Evolutionary conservation across 805 yeast species (phyloP).

Genomic region (Ogataea pilisensis): DNA sequence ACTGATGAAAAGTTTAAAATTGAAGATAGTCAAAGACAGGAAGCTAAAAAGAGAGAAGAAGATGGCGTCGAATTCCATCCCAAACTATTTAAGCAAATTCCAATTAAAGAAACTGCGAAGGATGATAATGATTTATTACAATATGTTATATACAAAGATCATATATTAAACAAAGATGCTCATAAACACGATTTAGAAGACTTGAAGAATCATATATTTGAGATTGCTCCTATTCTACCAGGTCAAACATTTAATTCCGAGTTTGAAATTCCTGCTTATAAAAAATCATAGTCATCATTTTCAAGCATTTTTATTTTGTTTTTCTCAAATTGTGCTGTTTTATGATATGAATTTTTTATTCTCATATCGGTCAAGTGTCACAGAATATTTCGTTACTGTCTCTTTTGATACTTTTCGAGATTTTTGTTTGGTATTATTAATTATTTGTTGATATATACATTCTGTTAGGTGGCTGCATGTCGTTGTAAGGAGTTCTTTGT

Average conservation of each 20-base stretch:
- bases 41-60: slow-evolving; percentile 69
- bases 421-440: too few species aligned
- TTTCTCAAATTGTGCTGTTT: too few species aligned
- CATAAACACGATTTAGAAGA: slow-evolving; percentile 41
- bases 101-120: slow-evolving; percentile 29
- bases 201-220: slow-evolving; percentile 53
- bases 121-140: slow-evolving; percentile 48
- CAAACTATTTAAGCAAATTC: slow-evolving; percentile 56
- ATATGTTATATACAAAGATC: slow-evolving; percentile 56
- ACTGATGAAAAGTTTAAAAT: slow-evolving; percentile 85
- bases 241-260: slow-evolving; percentile 68
- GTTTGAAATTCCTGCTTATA: slow-evolving; percentile 66
- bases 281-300: slow-evolving; percentile 36
- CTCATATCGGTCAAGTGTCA: not conserved
- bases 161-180: slow-evolving; percentile 40
- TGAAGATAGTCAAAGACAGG: slow-evolving; percentile 78
- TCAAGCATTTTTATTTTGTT: not conserved
- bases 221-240: slow-evolving; percentile 75
- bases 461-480: too few species aligned
- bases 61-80: slow-evolving; percentile 82
- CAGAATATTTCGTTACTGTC: not conserved
- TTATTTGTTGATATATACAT: too few species aligned
- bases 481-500: too few species aligned
- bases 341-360: not conserved
- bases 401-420: too few species aligned